Evolutionary conservation across 176 grass and related monocot species (phyloP).

Genomic region (Phyllostachys edulis): DNA sequence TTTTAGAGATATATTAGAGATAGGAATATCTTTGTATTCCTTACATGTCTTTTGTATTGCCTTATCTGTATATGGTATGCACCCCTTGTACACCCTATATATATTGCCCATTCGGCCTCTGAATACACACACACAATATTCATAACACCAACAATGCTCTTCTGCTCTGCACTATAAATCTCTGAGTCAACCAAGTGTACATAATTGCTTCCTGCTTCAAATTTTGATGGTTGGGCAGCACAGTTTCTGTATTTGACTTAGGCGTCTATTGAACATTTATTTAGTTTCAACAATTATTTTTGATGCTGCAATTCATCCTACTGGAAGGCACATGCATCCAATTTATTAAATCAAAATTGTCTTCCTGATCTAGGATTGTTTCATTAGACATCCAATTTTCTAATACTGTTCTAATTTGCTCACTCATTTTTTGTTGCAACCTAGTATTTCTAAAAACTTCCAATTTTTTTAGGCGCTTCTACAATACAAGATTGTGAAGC

Average conservation of each 20-base stretch:
- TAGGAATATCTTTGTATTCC: too few relatives aligned
- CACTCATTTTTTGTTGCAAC: neutral
- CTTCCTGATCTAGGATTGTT: slow-evolving; percentile 13
- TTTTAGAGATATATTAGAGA: too few relatives aligned
- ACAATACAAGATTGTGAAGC: slow-evolving; percentile 45
- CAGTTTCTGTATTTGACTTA: neutral
- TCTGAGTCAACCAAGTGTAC: neutral
- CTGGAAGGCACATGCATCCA: neutral
- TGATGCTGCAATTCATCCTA: slow-evolving; percentile 1
- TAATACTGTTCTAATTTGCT: neutral
- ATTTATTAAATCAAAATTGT: slow-evolving; percentile 8
- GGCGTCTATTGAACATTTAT: neutral
- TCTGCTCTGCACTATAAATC: neutral
- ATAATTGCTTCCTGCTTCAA: neutral
- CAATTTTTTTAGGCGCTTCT: slow-evolving; percentile 36
- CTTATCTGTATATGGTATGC: too few relatives aligned
- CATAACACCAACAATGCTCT: slow-evolving; percentile 8
- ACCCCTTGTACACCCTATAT: too few relatives aligned
- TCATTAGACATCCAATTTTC: neutral
- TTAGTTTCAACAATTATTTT: slow-evolving; percentile 2
- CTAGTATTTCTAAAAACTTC: slow-evolving; percentile 20
- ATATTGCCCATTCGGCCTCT: too few relatives aligned
- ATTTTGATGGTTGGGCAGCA: neutral
- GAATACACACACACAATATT: too few relatives aligned
- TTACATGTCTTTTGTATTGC: too few relatives aligned